These are phyloP conservation scores for Boletus austroedulis DNA, from an alignment of 1,284 basidiomycete genomes.

Conservation along the genomic window DNA sequence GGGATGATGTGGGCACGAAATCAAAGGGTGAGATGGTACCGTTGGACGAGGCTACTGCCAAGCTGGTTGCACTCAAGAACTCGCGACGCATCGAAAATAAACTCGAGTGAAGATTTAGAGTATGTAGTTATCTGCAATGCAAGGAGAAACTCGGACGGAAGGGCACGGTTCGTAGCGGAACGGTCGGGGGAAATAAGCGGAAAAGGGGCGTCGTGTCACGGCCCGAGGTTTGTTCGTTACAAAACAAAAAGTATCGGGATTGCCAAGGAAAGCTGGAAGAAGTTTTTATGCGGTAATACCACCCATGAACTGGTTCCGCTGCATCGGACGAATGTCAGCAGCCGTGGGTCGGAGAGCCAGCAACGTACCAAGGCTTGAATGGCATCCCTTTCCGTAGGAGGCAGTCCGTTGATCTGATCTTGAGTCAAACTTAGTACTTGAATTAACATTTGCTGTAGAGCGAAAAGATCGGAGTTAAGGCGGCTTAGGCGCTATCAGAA, in stretches of 20 bases:
- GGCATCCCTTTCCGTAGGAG: conserved; percentile 80
- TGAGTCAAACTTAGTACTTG: conserved; percentile 85
- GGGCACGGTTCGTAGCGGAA: conserved; percentile 1
- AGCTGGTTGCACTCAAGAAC: conserved; percentile 65
- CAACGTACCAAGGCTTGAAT: conserved; percentile 77
- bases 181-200: not conserved
- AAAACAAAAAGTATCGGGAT: not conserved
- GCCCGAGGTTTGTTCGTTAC: not conserved
- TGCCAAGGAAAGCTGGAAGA: not conserved
- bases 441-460: conserved; percentile 68
- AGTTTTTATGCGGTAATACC: conserved; percentile 29
- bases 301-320: conserved; percentile 53
- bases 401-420: conserved; percentile 84
- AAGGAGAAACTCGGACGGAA: not conserved
- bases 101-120: conserved; percentile 34
- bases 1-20: conserved; percentile 88
- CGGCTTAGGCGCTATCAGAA: not conserved
- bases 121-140: conserved; percentile 12
- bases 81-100: conserved; percentile 60
- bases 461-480: not conserved
- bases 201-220: not conserved
- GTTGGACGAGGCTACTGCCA: conserved; percentile 62
- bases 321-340: conserved; percentile 7
- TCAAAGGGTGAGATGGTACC: conserved; percentile 65
- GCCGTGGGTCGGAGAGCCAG: not conserved